These are phyloP conservation scores for Populus trichocarpa DNA, from an alignment of 441 rosid genomes.

Conservation along the genomic window DNA sequence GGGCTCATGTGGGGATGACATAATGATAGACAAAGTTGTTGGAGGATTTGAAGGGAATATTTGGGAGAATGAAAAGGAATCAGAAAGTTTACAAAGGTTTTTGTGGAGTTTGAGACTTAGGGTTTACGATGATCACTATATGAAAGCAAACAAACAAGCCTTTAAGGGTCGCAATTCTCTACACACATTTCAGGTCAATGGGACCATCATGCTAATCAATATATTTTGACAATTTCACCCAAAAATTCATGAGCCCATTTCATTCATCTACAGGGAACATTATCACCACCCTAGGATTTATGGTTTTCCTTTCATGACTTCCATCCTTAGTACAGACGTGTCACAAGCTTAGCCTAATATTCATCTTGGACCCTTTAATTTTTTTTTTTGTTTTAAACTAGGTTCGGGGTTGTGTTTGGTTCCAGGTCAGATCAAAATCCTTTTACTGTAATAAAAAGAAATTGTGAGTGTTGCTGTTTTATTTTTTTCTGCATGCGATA, in stretches of 20 bases:
- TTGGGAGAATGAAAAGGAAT: conserved; percentile 2
- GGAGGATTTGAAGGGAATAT: neutral
- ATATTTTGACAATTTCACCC: neutral
- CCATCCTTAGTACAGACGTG: neutral
- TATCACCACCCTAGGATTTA: neutral
- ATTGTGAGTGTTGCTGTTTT: too few species aligned
- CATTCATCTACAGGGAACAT: neutral
- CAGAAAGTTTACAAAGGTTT: neutral
- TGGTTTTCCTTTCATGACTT: neutral
- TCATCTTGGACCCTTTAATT: neutral
- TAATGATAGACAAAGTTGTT: neutral
- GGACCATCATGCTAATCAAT: neutral
- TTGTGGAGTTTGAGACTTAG: neutral
- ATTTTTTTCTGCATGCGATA: too few species aligned
- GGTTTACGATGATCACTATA: neutral
- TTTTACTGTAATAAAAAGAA: neutral
- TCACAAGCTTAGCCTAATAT: conserved; percentile 4
- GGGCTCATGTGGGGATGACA: neutral
- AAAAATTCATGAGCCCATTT: neutral
- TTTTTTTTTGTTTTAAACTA: too few species aligned
- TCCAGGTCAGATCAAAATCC: neutral
- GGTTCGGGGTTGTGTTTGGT: neutral
- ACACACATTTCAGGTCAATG: neutral
- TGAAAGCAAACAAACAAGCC: conserved; percentile 10
- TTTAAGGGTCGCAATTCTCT: neutral